Conservation (phyloP, 2,329 filamentous ascomycete species). For the Sporothrix inflata region DNA sequence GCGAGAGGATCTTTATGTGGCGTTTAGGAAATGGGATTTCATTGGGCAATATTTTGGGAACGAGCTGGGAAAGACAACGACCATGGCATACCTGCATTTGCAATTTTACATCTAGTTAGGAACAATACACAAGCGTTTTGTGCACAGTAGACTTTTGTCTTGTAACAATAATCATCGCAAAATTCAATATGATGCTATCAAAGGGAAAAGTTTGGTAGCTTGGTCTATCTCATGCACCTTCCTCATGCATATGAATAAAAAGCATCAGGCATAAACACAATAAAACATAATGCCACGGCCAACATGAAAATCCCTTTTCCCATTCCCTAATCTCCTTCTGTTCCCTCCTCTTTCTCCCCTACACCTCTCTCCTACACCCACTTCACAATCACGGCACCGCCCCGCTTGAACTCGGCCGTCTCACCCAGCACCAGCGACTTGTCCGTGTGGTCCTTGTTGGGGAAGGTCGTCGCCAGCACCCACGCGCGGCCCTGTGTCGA, state of each 20-base stretch:
- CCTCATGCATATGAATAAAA: not conserved
- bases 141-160: not conserved
- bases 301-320: not conserved
- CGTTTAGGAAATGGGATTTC: not conserved
- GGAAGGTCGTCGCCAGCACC: conserved; percentile 81
- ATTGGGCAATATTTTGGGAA: not conserved
- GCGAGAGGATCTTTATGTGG: not conserved
- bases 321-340: not conserved
- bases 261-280: no score
- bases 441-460: conserved; percentile 77
- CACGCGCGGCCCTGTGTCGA: conserved; percentile 60
- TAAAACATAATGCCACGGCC: not conserved
- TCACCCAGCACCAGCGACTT: conserved; percentile 62
- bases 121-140: not conserved
- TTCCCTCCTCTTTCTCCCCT: no score
- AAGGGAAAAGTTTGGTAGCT: not conserved
- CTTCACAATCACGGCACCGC: conserved; percentile 68
- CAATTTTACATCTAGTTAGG: not conserved
- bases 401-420: conserved; percentile 66
- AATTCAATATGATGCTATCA: not conserved
- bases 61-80: not conserved
- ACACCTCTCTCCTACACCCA: no score
- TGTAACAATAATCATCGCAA: not conserved
- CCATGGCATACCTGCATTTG: not conserved
- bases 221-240: not conserved